Evolutionary conservation across 2,329 filamentous ascomycete species (phyloP), one percentile per base, ranked within the genome.

Genomic region (Neofusicoccum parvum): DNA sequence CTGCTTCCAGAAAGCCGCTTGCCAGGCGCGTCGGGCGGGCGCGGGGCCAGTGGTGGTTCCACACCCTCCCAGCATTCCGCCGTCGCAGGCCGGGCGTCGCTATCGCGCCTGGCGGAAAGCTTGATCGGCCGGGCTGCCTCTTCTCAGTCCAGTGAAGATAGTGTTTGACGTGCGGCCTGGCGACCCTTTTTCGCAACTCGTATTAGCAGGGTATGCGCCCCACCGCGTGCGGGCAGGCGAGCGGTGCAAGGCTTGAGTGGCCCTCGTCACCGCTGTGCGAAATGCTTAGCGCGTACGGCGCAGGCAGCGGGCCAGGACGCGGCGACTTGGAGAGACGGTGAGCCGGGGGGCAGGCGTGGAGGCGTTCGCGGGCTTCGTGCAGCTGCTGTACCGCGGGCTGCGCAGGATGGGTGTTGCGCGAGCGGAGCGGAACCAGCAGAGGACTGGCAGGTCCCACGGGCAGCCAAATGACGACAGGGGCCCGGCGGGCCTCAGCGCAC

Each of bases 341-440:
- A 46, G 54, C 39, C 34, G 17, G 50, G 32, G 27, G 10, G 20
- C 51, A 32, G 39, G 54, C 39, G 54, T 41, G 39, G 54, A 58
- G 54, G 54, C 54, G 54, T 58, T 58, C 54, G 54, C 54, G 41
- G 54, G 54, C 54, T 45, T 23, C 39, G 20, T 58, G 54, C 39
- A 45, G 54, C 54, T 58, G 54, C 54, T 58, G 54, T 58, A 58
- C 54, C 54, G 54, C 54, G 54, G 39, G 54, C 54, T 58, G 54
- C 54, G 27, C 54, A 58, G 39, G 54, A 41, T 32, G 50, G 17
- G 51, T 45, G 54, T 58, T 46, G 54, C 54, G 54, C 39, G 54
- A 58, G 54, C 54, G 54, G 54, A 58, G 54, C 54, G 54, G 54
- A 58, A 37, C 54, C 54, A 58, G 54, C 39, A 39, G 11, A 50